Conservation (phyloP, 2,329 filamentous ascomycete genomes). For the Fusarium xyrophilum region DNA sequence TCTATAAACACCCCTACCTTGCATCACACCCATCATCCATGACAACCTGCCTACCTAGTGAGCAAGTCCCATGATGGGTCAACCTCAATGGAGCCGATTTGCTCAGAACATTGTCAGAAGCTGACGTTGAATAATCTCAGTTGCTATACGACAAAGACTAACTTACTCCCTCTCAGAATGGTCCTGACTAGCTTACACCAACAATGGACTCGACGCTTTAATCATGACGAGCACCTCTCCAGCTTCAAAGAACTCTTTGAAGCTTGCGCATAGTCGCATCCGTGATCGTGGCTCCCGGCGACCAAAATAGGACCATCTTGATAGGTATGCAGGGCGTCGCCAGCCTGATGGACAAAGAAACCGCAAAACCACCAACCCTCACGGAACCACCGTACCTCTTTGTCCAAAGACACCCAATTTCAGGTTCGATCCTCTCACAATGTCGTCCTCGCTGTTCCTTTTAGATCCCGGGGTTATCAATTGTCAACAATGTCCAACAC, state of each 20-base stretch:
- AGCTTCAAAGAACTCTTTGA: constrained; percentile 26
- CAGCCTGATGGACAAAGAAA: constrained; percentile 31
- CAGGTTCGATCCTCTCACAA: constrained; percentile 20
- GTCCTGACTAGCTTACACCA: constrained; percentile 10
- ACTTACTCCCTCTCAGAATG: not conserved
- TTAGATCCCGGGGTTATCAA: not conserved
- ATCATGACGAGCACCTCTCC: constrained; percentile 5
- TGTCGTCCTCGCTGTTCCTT: constrained; percentile 10
- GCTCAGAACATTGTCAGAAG: not conserved
- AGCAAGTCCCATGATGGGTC: constrained; percentile 27
- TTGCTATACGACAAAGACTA: constrained; percentile 20
- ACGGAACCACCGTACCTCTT: constrained; percentile 19
- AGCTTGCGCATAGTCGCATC: not conserved
- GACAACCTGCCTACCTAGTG: not conserved
- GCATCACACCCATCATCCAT: not conserved
- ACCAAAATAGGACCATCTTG: constrained; percentile 16
- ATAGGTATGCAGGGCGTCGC: not conserved
- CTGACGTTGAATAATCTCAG: not conserved
- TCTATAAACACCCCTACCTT: constrained; percentile 10
- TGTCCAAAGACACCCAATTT: constrained; percentile 14
- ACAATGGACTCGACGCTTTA: constrained; percentile 23
- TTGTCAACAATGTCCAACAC: not conserved
- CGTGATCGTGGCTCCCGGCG: not conserved
- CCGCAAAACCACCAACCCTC: constrained; percentile 3
- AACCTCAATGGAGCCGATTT: not conserved